phyloP scores from a whole-genome alignment of 345 rosid species.

The Heritiera littoralis region DNA sequence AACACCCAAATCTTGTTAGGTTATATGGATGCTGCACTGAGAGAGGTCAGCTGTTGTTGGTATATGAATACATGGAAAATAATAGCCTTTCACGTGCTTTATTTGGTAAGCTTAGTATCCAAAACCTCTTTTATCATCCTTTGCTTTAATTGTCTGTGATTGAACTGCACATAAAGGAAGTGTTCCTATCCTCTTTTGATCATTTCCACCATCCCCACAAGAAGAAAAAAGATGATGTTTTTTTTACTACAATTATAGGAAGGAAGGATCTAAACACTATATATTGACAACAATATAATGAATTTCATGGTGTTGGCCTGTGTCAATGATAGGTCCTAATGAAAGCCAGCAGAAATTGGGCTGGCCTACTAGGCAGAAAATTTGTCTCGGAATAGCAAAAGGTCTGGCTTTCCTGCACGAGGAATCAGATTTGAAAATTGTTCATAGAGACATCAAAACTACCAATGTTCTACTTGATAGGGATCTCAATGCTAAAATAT shows the following conservation, averaged over 20 bases:
- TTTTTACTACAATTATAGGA: neutral
- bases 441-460: slow-evolving; percentile 72
- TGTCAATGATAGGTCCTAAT: neutral
- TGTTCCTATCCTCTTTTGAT: neutral
- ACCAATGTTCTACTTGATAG: slow-evolving; percentile 64
- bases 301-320: neutral
- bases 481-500: slow-evolving; percentile 51
- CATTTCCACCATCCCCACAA: neutral
- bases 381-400: slow-evolving; percentile 64
- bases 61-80: slow-evolving; percentile 44
- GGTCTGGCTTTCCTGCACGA: slow-evolving; percentile 68
- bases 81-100: slow-evolving; percentile 36
- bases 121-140: neutral
- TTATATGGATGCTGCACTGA: slow-evolving; percentile 41
- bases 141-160: neutral
- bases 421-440: slow-evolving; percentile 63
- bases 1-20: slow-evolving; percentile 41
- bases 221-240: neutral
- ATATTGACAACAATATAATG: neutral
- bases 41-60: slow-evolving; percentile 32
- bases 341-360: slow-evolving; percentile 39
- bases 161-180: neutral
- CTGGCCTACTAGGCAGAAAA: slow-evolving; percentile 60
- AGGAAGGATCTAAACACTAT: neutral
- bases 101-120: slow-evolving; percentile 20